Base-by-base conservation (phyloP, 208 protist species). In the Leishmania lainsoni region DNA sequence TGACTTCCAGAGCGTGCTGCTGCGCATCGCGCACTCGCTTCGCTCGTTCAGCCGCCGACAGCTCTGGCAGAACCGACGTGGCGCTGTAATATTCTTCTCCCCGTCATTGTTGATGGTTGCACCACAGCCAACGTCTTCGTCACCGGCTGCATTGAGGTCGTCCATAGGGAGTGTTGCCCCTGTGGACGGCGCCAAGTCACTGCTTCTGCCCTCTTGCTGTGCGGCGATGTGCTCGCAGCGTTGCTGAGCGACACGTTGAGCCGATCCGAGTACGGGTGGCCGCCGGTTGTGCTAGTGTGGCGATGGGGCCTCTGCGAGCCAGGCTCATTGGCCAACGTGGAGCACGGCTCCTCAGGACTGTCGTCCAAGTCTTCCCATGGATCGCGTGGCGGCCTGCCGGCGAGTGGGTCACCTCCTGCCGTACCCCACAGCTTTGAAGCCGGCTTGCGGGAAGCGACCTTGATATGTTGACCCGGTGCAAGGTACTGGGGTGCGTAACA, bases 1-100 rank as follows among this genome's bases (percentile, higher is more conserved):
- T 85, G 65, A 81, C 84, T 39, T 80, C 76, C 9, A 90, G 83
- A n/a, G 86, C 80, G 42, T 87, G 79, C 48, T 91, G 81, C 39
- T 90, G 86, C 49, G 79, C 79, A 69, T 92, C 87, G 39, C 87
- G 78, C 49, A 95, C 61, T 3, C 79, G 74, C 84, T 85, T 68
- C 5, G 89, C 69, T 0, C 89, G 91, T 81, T 97, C 90, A 39
- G 88, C 87, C 70, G 86, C 81, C 39, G 91, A 90, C 65, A 88
- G 35, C 22, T 77, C 35, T n/a, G 86, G 80, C 3, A 51, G 52
- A n/a, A 83, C 58, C 9, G 56, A 35, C 10, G 81, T 66, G 20
- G 65, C 76, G 45, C 48, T 75, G 49, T 63, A 58, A 52, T 63
- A 76, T 4, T 45, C 16, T 61, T 32, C 8, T 61, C 32, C 5